Base-by-base conservation (phyloP, 805 yeast genomes). In the Candida patagonica region DNA sequence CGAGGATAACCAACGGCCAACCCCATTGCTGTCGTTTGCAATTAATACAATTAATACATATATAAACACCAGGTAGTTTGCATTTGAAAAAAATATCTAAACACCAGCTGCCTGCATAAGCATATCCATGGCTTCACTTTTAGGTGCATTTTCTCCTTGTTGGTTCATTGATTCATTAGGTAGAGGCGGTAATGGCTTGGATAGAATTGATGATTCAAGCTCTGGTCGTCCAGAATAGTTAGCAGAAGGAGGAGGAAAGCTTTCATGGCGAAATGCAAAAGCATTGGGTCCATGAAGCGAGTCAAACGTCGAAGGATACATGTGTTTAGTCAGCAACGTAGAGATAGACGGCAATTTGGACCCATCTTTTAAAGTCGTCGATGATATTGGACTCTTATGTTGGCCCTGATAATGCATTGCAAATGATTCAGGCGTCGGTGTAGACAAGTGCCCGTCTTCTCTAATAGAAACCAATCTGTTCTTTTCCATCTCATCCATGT, bases 51-150 rank as follows among this genome's bases (percentile, higher is more conserved):
- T n/a, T n/a, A n/a, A n/a, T n/a, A n/a, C n/a, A n/a, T n/a, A n/a
- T n/a, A n/a, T n/a, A n/a, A n/a, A n/a, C n/a, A n/a, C n/a, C n/a
- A n/a, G n/a, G n/a, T n/a, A n/a, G n/a, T n/a, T n/a, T n/a, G n/a
- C n/a, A n/a, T n/a, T n/a, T n/a, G n/a, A n/a, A n/a, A n/a, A n/a
- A n/a, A n/a, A n/a, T n/a, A n/a, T n/a, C 27, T 41, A 46, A 24
- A 53, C 52, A 12, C 54, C 53, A 8, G 57, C 57, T 16, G 57
- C 57, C 36, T 52, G 54, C 26, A 53, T 35, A 30, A 53, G 33
- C 6, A 48, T 53, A 34, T 53, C 57, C 57, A 53, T 53, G 9
- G 53, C 54, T 10, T 41, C 54, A 4, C 32, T 26, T 20, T 26
- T 35, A 31, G 19, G 7, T 7, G 15, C 23, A 31, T 12, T 7